These are phyloP conservation scores for Saccharomycopsis sp. DNA, from an alignment of 805 yeast species.

Conservation along the genomic window DNA sequence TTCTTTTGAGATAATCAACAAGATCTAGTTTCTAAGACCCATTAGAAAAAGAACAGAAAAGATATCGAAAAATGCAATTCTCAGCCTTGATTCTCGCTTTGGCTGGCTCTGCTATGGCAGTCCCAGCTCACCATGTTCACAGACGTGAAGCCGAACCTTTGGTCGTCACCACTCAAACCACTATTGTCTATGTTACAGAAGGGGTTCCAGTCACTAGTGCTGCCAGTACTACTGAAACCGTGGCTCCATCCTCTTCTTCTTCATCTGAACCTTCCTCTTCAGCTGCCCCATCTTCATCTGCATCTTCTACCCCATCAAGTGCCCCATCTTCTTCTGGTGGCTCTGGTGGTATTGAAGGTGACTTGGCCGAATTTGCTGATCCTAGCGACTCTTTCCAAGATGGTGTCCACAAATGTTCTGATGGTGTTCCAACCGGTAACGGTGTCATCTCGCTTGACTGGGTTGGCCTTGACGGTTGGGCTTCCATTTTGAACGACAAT, in stretches of 20 bases:
- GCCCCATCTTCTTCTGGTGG: slow-evolving; percentile 22
- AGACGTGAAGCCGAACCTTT: slow-evolving; percentile 28
- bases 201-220: slow-evolving; percentile 30
- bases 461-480: slow-evolving; percentile 75
- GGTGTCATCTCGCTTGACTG: slow-evolving; percentile 73
- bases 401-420: slow-evolving; percentile 55
- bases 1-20: too few species aligned
- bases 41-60: too few species aligned
- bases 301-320: slow-evolving; percentile 29
- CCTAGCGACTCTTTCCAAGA: slow-evolving; percentile 60
- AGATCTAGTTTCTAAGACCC: too few species aligned
- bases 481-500: slow-evolving; percentile 53
- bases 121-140: slow-evolving; percentile 25
- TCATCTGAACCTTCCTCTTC: slow-evolving; percentile 18
- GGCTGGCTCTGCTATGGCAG: slow-evolving; percentile 24
- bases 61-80: too few species aligned
- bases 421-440: slow-evolving; percentile 61
- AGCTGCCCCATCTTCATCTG: slow-evolving; percentile 23
- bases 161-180: slow-evolving; percentile 51
- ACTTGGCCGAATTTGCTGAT: slow-evolving; percentile 42
- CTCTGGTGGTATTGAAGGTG: slow-evolving; percentile 38
- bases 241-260: slow-evolving; percentile 6
- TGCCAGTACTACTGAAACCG: slow-evolving; percentile 28
- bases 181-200: slow-evolving; percentile 30
- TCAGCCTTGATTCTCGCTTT: too few species aligned